A percentile compares a stretch with the other conserved stretches of the same genome.
phyloP scores from a whole-genome alignment of 2,329 filamentous ascomycete species.

The Capronia epimyces region DNA sequence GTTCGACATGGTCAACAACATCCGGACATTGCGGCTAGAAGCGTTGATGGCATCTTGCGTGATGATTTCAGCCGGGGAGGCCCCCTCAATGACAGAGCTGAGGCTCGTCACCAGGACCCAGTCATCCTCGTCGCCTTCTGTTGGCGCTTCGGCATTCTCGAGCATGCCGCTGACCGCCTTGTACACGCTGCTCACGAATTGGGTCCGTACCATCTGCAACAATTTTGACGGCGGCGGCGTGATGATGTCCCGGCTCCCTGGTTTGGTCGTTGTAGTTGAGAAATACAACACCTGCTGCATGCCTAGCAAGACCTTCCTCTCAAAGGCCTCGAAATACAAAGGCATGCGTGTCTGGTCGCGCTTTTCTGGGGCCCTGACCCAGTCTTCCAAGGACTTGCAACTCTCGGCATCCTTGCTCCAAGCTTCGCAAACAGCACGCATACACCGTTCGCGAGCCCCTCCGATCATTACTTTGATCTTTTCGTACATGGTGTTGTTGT shows the following conservation, averaged over 20 bases:
- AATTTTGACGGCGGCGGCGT: conserved; percentile 80
- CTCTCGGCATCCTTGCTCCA: conserved; percentile 94
- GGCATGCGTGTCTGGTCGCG: conserved; percentile 91
- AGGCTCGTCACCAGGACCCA: conserved; percentile 46
- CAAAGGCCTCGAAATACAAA: conserved; percentile 75
- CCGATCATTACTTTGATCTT: conserved; percentile 70
- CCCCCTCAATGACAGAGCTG: conserved; percentile 24
- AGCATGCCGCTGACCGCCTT: conserved; percentile 93
- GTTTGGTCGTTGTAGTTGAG: conserved; percentile 72
- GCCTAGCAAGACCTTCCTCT: conserved; percentile 71
- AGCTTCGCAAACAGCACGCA: conserved; percentile 76
- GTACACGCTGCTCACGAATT: conserved; percentile 91
- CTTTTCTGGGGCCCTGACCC: conserved; percentile 75
- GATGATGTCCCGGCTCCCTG: conserved; percentile 70
- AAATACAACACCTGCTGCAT: conserved; percentile 97
- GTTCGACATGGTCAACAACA: conserved; percentile 90
- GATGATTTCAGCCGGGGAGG: conserved; percentile 38
- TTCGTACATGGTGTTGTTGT: conserved; percentile 56
- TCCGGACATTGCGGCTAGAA: conserved; percentile 71
- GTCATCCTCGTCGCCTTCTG: conserved; percentile 55
- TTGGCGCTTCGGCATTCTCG: conserved; percentile 81
- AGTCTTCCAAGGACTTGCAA: conserved; percentile 88
- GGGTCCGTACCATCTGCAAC: conserved; percentile 80
- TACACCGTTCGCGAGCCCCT: conserved; percentile 73
- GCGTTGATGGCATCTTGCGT: conserved; percentile 49